Evolutionary conservation across 2,329 filamentous ascomycete species (phyloP), one percentile per base, ranked within the genome.

Genomic region (Ophiostoma sp.): DNA sequence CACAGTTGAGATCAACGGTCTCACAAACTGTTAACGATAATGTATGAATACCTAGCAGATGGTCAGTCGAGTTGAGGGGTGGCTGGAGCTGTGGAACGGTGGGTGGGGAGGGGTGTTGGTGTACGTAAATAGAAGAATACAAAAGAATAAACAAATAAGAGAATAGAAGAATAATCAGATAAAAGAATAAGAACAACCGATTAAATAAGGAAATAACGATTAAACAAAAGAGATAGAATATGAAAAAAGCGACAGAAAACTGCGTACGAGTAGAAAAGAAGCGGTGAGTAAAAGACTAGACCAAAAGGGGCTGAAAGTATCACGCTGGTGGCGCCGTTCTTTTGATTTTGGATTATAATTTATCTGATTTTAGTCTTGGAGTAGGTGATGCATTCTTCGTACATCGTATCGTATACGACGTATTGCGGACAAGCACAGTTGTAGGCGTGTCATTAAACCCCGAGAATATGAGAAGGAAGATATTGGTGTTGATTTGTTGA

Each of bases 281-380:
- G 70, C 70, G 70, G 70, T 71, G 70, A 69, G 67, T 41, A 63
- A 36, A 66, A 42, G 60, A 66, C 70, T 71, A 71, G 67, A 38
- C 70, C 70, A 2, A 63, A 71, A 68, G 41, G 41, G 70, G 27
- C 67, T 68, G 69, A 67, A 66, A 69, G 49, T 68, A 70, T 70
- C 66, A 69, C 67, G 64, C 67, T 67, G 60, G 45, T 69, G 66
- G 44, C 9, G n/a, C 64, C 41, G 41, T 65, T 60, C 42, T 60
- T 65, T 65, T 49, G 41, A 18, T 52, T 49, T 27, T 27, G 36
- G 9, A n/a, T 27, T 16, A 55, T 7, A 42, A n/a, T 45, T 64
- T 55, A 18, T 64, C 40, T 60, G 55, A 60, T 60, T 60, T 60
- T 38, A 38, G 27, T 60, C 27, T 14, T 60, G 6, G 38, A 18